A percentile compares a stretch with the other conserved stretches of the same genome.
Conservation (phyloP, 495 filamentous ascomycete genomes). For the Trichoderma orchidacearum region DNA sequence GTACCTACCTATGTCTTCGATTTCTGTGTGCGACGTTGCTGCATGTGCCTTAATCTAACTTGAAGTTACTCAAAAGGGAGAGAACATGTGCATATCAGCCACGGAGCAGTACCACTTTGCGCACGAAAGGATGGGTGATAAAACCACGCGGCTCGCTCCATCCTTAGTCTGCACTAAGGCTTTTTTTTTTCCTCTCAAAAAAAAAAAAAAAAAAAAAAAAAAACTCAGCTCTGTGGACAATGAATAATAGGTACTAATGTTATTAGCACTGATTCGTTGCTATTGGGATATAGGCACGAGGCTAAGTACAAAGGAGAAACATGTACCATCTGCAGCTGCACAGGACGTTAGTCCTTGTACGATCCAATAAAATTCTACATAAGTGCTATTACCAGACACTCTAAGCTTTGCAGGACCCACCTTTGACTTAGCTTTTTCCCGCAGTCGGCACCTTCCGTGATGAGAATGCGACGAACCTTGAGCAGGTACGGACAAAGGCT, state of each 20-base stretch:
- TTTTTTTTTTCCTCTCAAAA: too few relatives aligned
- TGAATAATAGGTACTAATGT: too few relatives aligned
- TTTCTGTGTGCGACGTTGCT: neutral
- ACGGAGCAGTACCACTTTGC: neutral
- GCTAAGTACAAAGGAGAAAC: too few relatives aligned
- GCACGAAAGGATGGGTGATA: too few relatives aligned
- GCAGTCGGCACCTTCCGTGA: neutral
- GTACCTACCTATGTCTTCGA: neutral
- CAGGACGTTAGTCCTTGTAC: neutral
- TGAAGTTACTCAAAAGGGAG: neutral
- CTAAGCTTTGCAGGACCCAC: neutral
- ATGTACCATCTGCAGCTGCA: constrained; percentile 1
- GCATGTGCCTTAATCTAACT: neutral
- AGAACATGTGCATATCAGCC: neutral
- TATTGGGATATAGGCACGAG: too few relatives aligned
- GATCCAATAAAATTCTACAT: neutral
- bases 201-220: too few relatives aligned
- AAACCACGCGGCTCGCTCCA: too few relatives aligned
- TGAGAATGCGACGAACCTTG: neutral
- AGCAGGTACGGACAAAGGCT: neutral
- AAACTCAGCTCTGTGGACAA: too few relatives aligned
- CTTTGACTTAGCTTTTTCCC: neutral
- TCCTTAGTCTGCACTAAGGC: too few relatives aligned
- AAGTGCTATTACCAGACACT: neutral
- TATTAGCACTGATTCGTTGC: too few relatives aligned